These are phyloP conservation scores for Nemania abortiva DNA, from an alignment of 2,329 filamentous ascomycete genomes.

Conservation along the genomic window DNA sequence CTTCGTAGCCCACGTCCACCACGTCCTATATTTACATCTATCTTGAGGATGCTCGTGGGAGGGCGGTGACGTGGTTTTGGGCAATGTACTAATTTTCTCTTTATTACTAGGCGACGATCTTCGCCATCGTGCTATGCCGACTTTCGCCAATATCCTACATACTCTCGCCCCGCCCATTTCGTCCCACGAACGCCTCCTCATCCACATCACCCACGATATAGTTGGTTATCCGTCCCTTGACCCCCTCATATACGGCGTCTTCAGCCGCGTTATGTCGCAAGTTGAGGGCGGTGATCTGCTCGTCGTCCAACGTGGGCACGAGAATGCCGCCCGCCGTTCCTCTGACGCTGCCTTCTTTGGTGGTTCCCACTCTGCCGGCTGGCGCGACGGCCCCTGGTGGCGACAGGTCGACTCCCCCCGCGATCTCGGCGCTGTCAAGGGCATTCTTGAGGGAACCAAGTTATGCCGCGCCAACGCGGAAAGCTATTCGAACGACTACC, in stretches of 20 bases:
- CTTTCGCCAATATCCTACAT: constrained; percentile 93
- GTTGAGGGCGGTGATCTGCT: constrained; percentile 96
- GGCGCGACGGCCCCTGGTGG: constrained; percentile 98
- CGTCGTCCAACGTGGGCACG: constrained; percentile 92
- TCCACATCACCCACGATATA: constrained; percentile 97
- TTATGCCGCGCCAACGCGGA: constrained; percentile 91
- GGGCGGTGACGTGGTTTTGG: constrained; percentile 24
- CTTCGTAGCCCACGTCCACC: not conserved
- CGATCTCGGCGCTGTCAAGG: constrained; percentile 82
- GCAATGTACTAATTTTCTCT: constrained; percentile 18
- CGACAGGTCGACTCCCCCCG: constrained; percentile 76
- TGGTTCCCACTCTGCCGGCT: constrained; percentile 66
- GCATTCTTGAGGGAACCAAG: constrained; percentile 88
- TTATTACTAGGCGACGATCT: constrained; percentile 80
- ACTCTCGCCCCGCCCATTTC: constrained; percentile 96
- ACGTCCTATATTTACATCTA: not conserved
- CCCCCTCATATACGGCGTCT: constrained; percentile 89
- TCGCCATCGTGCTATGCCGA: constrained; percentile 86
- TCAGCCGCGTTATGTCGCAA: constrained; percentile 97
- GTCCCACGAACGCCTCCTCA: constrained; percentile 94
- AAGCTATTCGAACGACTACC: constrained; percentile 87
- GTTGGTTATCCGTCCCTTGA: constrained; percentile 95
- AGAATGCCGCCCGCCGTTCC: constrained; percentile 77
- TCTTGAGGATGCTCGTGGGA: constrained; percentile 6
- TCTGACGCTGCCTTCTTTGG: constrained; percentile 68